Evolutionary conservation across 1,284 basidiomycete genomes (phyloP), one percentile per base, ranked within the genome.

Genomic region (Naganishia liquefaciens): DNA sequence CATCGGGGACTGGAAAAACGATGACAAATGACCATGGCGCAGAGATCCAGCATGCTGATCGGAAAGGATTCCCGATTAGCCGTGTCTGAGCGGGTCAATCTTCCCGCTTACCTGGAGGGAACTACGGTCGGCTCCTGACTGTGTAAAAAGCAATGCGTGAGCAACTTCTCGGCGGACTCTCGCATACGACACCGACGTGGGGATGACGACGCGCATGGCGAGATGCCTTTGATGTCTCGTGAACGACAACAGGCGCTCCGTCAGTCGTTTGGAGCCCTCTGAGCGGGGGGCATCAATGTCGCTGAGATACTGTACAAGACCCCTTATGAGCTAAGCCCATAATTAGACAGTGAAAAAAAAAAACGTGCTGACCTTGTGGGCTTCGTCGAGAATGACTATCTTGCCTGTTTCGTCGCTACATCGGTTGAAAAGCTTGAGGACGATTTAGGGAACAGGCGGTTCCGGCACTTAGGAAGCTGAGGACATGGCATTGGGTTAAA

Each of bases 1-100:
- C 88, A 89, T 1, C 85, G 79, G 0, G 86, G 85, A 0, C 87
- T 88, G 0, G 86, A 87, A 74, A 89, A 89, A 0, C 87, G 81
- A 68, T 89, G 88, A 6, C 88, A 71, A 15, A 89, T 82, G 0
- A 84, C 78, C 0, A 88, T 79, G 0, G 83, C 83, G 57, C 87
- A 88, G 0, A 90, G 79, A 70, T 89, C 88, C 5, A 89, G 80
- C 1, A 89, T 75, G 0, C 86, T 64, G 25, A 1, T 5, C 3
- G 25, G 21, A 17, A 17, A 21, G 46, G 11, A 47, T 9, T n/a
- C 13, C 46, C 15, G 30, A 33, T 9, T 7, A 25, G 23, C 23
- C 46, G 19, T 30, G n/a, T 9, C 11, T 11, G 23, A n/a, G 6
- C 33, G 7, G 21, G 7, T 5, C 25, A 6, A 53, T 17, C 7